Evolutionary conservation across 1,139 yeast genomes (phyloP).

Genomic region (Sugiyamaella castrensis): DNA sequence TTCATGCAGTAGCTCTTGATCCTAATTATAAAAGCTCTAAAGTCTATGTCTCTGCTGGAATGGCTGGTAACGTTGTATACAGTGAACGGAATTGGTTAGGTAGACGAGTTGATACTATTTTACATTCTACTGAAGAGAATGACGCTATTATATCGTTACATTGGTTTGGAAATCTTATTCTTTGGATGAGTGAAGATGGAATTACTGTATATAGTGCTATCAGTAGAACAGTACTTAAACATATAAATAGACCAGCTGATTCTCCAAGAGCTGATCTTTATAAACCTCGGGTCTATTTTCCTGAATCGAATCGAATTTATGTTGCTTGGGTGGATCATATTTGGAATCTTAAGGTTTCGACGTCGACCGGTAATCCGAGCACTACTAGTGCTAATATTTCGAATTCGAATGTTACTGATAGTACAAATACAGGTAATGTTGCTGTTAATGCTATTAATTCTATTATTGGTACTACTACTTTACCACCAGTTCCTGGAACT

Average conservation of each 20-base stretch:
- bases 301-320: constrained; percentile 65
- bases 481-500: no score
- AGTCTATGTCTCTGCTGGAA: constrained; percentile 83
- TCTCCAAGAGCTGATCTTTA: constrained; percentile 76
- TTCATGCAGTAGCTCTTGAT: constrained; percentile 82
- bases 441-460: constrained; percentile 8
- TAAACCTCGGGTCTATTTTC: constrained; percentile 72
- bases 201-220: constrained; percentile 43
- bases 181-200: constrained; percentile 88
- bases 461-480: no score
- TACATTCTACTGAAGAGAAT: constrained; percentile 50
- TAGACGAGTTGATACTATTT: constrained; percentile 60
- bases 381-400: constrained; percentile 3
- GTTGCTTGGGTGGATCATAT: constrained; percentile 83
- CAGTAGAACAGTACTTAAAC: constrained; percentile 39
- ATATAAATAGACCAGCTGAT: constrained; percentile 55
- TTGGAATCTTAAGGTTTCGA: constrained; percentile 61
- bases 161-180: constrained; percentile 56
- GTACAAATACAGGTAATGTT: constrained; percentile 15
- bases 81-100: constrained; percentile 88
- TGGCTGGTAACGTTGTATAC: constrained; percentile 75
- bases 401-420: not conserved
- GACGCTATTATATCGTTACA: constrained; percentile 74
- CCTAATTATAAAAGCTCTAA: constrained; percentile 59
- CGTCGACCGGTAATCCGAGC: constrained; percentile 7